These are phyloP conservation scores for Colletotrichum sp. DNA, from an alignment of 2,329 filamentous ascomycete species.

Conservation along the genomic window DNA sequence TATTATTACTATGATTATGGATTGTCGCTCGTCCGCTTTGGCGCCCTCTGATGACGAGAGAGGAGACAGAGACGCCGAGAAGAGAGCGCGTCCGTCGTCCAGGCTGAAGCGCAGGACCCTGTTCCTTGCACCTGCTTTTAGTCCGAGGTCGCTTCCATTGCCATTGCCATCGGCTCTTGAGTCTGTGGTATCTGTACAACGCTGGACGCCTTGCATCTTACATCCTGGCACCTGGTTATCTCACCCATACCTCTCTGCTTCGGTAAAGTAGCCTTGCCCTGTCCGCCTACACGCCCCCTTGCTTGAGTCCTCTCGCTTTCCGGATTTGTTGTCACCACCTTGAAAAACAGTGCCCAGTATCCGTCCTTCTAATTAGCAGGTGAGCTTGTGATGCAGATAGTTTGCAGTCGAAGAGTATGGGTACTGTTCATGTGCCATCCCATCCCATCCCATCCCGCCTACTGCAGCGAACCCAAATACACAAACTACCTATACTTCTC, in stretches of 20 bases:
- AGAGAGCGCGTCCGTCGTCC: constrained; percentile 8
- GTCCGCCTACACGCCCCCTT: background rate
- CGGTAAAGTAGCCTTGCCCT: background rate
- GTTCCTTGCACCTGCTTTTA: background rate
- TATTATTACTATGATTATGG: background rate
- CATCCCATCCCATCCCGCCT: background rate
- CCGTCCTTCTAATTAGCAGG: background rate
- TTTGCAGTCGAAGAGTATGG: background rate
- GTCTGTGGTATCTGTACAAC: background rate
- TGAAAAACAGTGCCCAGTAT: background rate
- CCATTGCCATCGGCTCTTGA: background rate
- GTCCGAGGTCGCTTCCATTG: background rate
- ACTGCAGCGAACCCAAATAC: background rate
- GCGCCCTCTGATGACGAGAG: background rate
- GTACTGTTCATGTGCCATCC: background rate
- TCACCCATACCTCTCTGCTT: background rate
- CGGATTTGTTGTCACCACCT: background rate
- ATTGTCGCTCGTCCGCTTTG: background rate
- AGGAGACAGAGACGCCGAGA: constrained; percentile 5
- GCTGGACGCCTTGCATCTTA: background rate
- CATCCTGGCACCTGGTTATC: background rate
- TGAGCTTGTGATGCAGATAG: background rate
- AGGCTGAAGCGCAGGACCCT: constrained; percentile 11
- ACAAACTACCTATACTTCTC: background rate
- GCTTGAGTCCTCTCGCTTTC: background rate